Evolutionary conservation across 1,284 basidiomycete species (phyloP), one percentile per base, ranked within the genome.

Genomic region (Blastosporella zonata): DNA sequence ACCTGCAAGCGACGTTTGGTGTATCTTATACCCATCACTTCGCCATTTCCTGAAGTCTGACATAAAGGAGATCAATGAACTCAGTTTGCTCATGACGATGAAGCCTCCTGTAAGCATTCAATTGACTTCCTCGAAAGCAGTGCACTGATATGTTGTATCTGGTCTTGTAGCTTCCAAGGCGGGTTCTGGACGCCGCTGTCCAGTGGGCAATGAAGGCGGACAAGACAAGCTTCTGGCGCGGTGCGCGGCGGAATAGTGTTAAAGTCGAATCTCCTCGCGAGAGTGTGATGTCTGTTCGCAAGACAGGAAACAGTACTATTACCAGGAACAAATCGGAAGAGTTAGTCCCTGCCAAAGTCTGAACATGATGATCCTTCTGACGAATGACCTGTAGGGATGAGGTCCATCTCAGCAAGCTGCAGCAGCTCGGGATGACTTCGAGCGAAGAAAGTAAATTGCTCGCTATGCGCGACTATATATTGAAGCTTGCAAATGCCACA

Each of bases 21-120:
- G 94, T 60, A 92, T 97, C 36, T 67, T 98, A 2, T 99, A 99
- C 60, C 95, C 96, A 0, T 89, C 88, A 0, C 67, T 99, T 31
- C 81, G 92, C 31, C 87, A 93, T 52, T 82, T 95, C 48, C 72
- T 99, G 35, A 86, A 86, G 38, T 90, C 86, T 1, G 97, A 99
- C 59, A 73, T 98, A n/a, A 78, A 75, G 6, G 74, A 78, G 1
- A 79, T 98, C 35, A 81, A 88, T 42, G 90, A 91, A 54, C 74
- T 78, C 46, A 84, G 80, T 34, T 65, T 99, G 22, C 68, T 97
- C 20, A 74, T 79, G 31, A 80, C 85, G 3, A 75, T 95, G 65
- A 87, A 90, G 55, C 71, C 83, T 40, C 87, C 92, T 0, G 93
- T 98, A 65, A 47, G 86, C 6, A 23, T 47, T n/a, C 33, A 34